These are phyloP conservation scores for Paspalum notatum DNA, from an alignment of 176 grass and related monocot genomes.

Conservation along the genomic window DNA sequence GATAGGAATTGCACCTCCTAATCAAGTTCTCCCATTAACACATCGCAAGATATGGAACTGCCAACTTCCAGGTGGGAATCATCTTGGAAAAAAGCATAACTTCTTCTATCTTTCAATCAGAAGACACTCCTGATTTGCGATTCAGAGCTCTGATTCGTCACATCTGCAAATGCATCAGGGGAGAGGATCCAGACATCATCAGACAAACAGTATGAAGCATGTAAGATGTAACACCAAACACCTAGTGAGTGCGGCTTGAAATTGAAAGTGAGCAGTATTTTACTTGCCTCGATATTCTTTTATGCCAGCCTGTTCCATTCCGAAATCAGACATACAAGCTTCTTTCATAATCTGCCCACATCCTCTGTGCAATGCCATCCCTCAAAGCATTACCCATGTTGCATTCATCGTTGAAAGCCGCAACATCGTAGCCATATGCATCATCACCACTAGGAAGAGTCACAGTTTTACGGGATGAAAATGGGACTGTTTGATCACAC, in stretches of 20 bases:
- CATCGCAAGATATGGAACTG: neutral
- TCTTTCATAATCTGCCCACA: conserved; percentile 43
- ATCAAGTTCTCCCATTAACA: neutral
- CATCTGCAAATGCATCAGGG: conserved; percentile 1
- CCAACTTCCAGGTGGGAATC: conserved; percentile 1
- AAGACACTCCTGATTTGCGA: neutral
- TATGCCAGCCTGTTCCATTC: neutral
- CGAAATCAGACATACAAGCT: conserved; percentile 9
- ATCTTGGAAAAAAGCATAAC: neutral
- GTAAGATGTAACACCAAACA: neutral
- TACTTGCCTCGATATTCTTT: neutral
- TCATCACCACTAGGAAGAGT: conserved; percentile 26
- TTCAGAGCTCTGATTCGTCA: neutral
- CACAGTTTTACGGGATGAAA: conserved; percentile 12
- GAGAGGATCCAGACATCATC: neutral
- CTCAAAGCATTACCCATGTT: conserved; percentile 36
- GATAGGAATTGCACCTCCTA: neutral
- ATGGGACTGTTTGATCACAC: neutral
- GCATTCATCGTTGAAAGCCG: conserved; percentile 38
- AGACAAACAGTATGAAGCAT: neutral
- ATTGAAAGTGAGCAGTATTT: conserved; percentile 1
- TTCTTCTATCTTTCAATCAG: neutral
- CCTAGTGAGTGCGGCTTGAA: neutral
- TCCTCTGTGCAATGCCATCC: conserved; percentile 45
- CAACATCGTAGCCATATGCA: conserved; percentile 32